These are phyloP conservation scores for Backusella australiensis DNA, from an alignment of 192 early-diverging fungal species.

Conservation along the genomic window DNA sequence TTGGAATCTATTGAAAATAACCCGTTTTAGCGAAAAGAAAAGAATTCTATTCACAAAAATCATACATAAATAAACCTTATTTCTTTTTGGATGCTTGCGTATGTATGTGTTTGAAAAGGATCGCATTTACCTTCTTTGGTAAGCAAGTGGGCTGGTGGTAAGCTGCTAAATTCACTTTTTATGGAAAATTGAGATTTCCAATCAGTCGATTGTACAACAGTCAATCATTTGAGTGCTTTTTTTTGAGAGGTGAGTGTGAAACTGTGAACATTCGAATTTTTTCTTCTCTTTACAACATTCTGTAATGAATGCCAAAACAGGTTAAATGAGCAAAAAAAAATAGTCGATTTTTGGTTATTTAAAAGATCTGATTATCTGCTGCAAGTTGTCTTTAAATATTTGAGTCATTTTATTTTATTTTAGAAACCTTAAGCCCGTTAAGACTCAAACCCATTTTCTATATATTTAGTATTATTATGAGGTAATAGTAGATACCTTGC, in stretches of 20 bases:
- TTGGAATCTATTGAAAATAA: constrained; percentile 1
- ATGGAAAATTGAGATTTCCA: constrained; percentile 8
- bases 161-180: constrained; percentile 3
- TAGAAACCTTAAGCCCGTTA: not conserved
- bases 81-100: not conserved
- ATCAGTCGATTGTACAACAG: constrained; percentile 1
- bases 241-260: not conserved
- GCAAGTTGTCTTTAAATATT: constrained; percentile 2
- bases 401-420: not conserved
- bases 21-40: constrained; percentile 8
- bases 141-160: not conserved
- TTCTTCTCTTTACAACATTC: not conserved
- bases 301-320: not conserved
- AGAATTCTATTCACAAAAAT: constrained; percentile 1
- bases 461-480: not conserved
- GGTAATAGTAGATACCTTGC: not conserved
- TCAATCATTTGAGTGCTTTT: not conserved
- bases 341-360: not conserved
- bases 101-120: constrained; percentile 5
- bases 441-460: not conserved
- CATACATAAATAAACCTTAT: not conserved
- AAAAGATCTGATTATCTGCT: not conserved
- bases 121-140: not conserved
- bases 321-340: not conserved
- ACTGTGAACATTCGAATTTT: not conserved